Percentiles rank a stretch among this genome's conserved stretches.
These are phyloP conservation scores for Cladophialophora chaetospira DNA, from an alignment of 2,329 filamentous ascomycete species.

Conservation along the genomic window DNA sequence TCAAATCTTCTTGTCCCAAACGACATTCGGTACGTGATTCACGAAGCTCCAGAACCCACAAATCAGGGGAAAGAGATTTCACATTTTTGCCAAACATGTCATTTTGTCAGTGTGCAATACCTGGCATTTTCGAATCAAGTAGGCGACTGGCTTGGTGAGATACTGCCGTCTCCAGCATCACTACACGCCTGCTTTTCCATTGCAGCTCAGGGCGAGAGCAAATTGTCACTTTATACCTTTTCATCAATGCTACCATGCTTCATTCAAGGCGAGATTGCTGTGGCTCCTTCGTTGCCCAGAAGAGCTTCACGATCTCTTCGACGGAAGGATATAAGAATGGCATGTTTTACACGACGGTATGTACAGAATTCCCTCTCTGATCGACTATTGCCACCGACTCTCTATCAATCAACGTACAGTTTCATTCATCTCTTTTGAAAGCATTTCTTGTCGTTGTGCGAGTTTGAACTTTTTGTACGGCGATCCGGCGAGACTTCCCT, in stretches of 20 bases:
- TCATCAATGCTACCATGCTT: conserved; percentile 2
- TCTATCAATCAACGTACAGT: no score
- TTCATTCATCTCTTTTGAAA: no score
- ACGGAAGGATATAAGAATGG: neutral
- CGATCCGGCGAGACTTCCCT: no score
- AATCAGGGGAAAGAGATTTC: neutral
- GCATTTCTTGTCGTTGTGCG: no score
- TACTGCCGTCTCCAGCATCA: neutral
- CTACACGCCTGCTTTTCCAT: neutral
- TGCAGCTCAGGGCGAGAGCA: neutral
- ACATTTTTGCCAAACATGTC: neutral
- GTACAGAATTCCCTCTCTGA: neutral
- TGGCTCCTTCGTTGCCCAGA: neutral
- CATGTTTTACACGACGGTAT: neutral
- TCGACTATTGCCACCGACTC: no score
- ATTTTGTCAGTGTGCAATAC: neutral
- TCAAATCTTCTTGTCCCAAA: neutral
- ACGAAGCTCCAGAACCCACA: neutral
- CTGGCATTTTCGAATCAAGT: neutral
- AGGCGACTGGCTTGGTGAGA: neutral
- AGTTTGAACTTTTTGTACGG: no score
- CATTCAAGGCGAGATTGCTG: neutral
- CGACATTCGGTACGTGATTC: no score
- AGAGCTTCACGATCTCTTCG: neutral
- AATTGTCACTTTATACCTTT: no score